These are phyloP conservation scores for Pichia insulana DNA, from an alignment of 805 yeast genomes.

Conservation along the genomic window DNA sequence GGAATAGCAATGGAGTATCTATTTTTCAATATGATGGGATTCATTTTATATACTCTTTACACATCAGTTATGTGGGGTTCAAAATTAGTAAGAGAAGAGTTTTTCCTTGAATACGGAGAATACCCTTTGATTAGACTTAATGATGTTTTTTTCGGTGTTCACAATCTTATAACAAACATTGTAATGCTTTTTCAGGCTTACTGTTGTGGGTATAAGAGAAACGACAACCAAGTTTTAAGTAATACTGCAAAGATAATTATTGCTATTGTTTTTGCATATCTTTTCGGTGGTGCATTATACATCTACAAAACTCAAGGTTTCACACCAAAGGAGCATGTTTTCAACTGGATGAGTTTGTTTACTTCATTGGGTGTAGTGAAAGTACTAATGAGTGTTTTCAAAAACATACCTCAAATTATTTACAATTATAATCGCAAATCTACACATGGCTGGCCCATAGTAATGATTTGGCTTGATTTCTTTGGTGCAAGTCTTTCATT, in stretches of 20 bases:
- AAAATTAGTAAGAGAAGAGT: conserved; percentile 23
- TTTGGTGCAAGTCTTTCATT: conserved; percentile 26
- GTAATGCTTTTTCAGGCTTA: conserved; percentile 27
- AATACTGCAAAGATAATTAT: conserved; percentile 16
- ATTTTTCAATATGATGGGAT: conserved; percentile 28
- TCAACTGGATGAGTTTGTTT: conserved; percentile 27
- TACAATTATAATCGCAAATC: conserved; percentile 29
- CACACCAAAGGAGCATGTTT: conserved; percentile 8
- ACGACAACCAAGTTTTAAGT: conserved; percentile 25
- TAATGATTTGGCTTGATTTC: conserved; percentile 28
- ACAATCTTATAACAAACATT: conserved; percentile 22
- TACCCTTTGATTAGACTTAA: conserved; percentile 26
- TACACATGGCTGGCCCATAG: conserved; percentile 32
- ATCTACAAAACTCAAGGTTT: conserved; percentile 12
- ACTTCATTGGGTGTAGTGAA: conserved; percentile 28
- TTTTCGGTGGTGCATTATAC: conserved; percentile 7
- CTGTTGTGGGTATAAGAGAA: conserved; percentile 27
- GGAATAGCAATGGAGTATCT: conserved; percentile 30
- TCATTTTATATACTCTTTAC: conserved; percentile 24
- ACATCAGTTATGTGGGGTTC: conserved; percentile 19
- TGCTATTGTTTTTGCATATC: conserved; percentile 11
- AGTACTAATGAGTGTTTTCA: conserved; percentile 27
- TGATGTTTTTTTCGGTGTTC: conserved; percentile 27
- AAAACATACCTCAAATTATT: conserved; percentile 28
- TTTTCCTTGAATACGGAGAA: conserved; percentile 18